Evolutionary conservation across 2,329 filamentous ascomycete species (phyloP).

Genomic region (Cryphonectria parasitica): DNA sequence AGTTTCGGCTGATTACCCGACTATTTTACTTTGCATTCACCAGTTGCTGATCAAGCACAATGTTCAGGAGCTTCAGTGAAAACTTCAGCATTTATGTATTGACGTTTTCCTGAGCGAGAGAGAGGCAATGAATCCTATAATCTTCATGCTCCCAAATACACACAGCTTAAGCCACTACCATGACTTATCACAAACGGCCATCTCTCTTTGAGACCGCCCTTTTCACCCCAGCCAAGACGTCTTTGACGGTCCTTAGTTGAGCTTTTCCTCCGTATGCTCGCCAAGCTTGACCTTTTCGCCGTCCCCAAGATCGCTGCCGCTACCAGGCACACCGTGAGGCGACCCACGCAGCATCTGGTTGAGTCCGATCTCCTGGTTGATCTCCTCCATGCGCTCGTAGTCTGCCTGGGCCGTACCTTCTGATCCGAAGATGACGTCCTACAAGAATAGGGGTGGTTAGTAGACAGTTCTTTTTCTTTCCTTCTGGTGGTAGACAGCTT

Average conservation of each 20-base stretch:
- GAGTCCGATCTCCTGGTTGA: constrained; percentile 71
- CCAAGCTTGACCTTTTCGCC: constrained; percentile 33
- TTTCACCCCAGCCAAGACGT: neutral
- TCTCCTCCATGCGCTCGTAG: constrained; percentile 72
- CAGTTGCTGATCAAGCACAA: too few relatives aligned
- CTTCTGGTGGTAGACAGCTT: too few relatives aligned
- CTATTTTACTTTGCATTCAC: too few relatives aligned
- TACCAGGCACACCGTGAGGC: constrained; percentile 25
- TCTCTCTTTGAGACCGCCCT: neutral
- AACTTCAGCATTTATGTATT: neutral
- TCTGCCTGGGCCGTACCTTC: constrained; percentile 70
- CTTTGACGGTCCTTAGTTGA: neutral
- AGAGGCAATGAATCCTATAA: neutral
- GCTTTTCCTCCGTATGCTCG: constrained; percentile 24
- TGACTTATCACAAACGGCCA: neutral
- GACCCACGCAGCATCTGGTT: constrained; percentile 43
- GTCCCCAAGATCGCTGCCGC: constrained; percentile 32
- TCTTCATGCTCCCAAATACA: neutral
- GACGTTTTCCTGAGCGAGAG: neutral
- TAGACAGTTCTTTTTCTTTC: neutral
- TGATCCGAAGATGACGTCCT: constrained; percentile 69
- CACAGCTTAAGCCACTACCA: neutral
- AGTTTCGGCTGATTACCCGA: too few relatives aligned
- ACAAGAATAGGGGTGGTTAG: neutral
- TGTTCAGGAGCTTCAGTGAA: too few relatives aligned